Base-by-base conservation (phyloP, 805 yeast species). In the Starmerella asiatica region DNA sequence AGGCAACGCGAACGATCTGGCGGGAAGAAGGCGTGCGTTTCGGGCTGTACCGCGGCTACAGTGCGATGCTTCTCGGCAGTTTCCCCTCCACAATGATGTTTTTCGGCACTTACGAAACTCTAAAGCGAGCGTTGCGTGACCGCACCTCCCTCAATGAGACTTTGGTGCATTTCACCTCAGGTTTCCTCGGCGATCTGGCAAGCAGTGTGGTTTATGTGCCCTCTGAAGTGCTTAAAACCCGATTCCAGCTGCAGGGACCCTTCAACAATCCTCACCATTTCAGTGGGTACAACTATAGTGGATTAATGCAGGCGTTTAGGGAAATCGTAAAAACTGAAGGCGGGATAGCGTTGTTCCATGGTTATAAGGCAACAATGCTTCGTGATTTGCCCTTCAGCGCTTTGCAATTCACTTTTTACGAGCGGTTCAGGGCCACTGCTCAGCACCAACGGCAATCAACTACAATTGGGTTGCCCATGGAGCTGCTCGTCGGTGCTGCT, bases 301-400 rank as follows among this genome's bases (percentile, higher is more conserved):
- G 82, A n/a, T 64, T 84, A 31, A 52, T 67, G 9, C 74, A 83
- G 60, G 95, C 97, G 1, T 63, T 79, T 2, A 48, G 54, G 12
- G 73, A 82, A 1, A 78, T 91, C 3, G 60, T 73, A 1, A 62
- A 63, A 37, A 62, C 60, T 0, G 98, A 91, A 62, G 97, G 97
- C 9, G 56, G 68, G 35, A 61, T 68, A 11, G 76, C 96, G 0
- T 65, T 91, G 46, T 80, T 81, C 43, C 83, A 72, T 57, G 99
- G 99, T 0, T 91, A 88, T 62, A 85, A 81, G 58, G 97, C 96
- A 21, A 91, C 99, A 0, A 63, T 91, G 44, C 73, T 79, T 17
- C 71, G 99, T 47, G 99, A 91, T 56, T 63, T 91, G 49, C 99
- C 99, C 5, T 91, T 91, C 60, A 80, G 94, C 50, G 97, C 96